A percentile compares a stretch with the other conserved stretches of the same genome.
Conservation (phyloP, 208 protist species). For the Leptomonas seymouri region DNA sequence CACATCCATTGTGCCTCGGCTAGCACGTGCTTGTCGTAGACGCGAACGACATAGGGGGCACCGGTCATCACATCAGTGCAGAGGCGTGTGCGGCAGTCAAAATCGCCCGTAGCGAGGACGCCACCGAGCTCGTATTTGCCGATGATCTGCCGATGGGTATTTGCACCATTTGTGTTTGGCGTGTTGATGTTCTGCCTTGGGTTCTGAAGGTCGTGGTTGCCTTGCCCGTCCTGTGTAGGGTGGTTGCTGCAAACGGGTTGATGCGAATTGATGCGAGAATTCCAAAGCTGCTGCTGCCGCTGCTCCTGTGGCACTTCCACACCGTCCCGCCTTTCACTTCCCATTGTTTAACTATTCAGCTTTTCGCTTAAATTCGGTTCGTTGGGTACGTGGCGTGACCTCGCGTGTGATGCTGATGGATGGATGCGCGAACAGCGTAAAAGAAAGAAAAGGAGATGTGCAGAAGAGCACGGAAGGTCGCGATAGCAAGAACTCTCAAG, state of each 20-base stretch:
- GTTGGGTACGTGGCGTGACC: no score
- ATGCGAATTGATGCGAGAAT: slow-evolving; percentile 2
- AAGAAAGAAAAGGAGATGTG: no score
- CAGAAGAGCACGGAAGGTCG: no score
- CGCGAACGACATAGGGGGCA: slow-evolving; percentile 79
- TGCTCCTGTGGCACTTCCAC: neutral
- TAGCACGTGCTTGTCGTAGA: slow-evolving; percentile 80
- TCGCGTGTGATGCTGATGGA: no score
- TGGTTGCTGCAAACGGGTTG: neutral
- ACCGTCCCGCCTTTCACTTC: neutral
- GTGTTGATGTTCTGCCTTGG: neutral
- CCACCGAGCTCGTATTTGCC: slow-evolving; percentile 88
- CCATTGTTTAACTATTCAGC: no score
- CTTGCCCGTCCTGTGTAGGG: neutral
- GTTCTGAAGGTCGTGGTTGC: neutral
- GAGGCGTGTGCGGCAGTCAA: slow-evolving; percentile 83
- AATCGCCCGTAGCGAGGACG: slow-evolving; percentile 79
- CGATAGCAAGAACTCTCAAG: no score
- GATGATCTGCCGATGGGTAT: slow-evolving; percentile 49
- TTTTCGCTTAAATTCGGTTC: no score
- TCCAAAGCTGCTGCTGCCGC: slow-evolving; percentile 5
- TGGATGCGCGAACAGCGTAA: no score
- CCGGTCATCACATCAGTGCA: slow-evolving; percentile 83
- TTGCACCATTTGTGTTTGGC: neutral
- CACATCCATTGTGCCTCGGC: slow-evolving; percentile 86